Evolutionary conservation across 768 basidiomycete genomes (phyloP), one percentile per base, ranked within the genome.

Genomic region (Omphalotus guepiniiformis): DNA sequence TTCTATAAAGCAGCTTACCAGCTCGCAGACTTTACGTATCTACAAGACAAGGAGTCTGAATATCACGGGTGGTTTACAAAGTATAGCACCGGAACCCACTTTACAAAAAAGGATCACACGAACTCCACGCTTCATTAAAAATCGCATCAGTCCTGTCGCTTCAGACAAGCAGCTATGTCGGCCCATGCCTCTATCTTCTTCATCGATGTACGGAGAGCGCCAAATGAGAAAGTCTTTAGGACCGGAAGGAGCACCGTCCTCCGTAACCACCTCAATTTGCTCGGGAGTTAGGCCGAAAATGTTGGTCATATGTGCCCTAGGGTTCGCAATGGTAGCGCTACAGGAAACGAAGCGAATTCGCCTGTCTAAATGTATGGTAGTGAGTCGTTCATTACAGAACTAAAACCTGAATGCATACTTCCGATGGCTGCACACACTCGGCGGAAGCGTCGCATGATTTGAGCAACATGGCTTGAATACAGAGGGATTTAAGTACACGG

Each of bases 51-150:
- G 28, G n/a, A 19, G 28, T 16, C 35, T 34, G 12, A 32, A 25
- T 7, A 22, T 25, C 44, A 18, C 44, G 25, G 30, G 12, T 35
- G 12, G 12, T 39, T 15, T n/a, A 7, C 23, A 35, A 13, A 21
- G 3, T 35, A 13, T n/a, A 18, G 26, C 21, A 38, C 11, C 9
- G 11, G 26, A 30, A 53, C 54, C 13, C 42, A 85, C 89, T 71
- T 88, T 87, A 71, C 90, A 93, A 60, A 94, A 95, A n/a, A 95
- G 65, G 50, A 95, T 93, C 4, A 85, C 82, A 26, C 89, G 72
- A 25, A 93, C 63, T 2, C 92, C 92, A 3, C 78, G 74, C 50
- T 83, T 83, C 87, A 95, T 90, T 42, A 94, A 65, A 60, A 79
- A 89, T 38, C 78, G 71, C 82, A 93, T 89, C 37, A 94, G 53